phyloP scores from a whole-genome alignment of 345 rosid species.

The Anacardium occidentale region DNA sequence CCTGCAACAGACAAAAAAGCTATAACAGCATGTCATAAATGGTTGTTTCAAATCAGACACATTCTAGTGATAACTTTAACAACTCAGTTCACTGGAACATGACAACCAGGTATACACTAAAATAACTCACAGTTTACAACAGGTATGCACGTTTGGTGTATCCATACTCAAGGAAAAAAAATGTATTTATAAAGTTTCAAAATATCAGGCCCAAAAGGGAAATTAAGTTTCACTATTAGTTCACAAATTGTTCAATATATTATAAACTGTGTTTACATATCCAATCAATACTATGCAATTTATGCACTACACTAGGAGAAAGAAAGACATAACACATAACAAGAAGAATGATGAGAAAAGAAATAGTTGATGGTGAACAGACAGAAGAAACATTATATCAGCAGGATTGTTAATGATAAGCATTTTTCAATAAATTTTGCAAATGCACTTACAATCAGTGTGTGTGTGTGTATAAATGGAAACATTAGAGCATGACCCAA shows the following conservation, averaged over 20 bases:
- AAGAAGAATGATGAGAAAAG: not conserved
- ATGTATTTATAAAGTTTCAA: not conserved
- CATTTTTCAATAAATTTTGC: not conserved
- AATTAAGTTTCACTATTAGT: not conserved
- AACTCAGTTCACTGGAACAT: not conserved
- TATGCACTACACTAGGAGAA: not conserved
- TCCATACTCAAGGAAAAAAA: not conserved
- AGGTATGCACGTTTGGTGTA: not conserved
- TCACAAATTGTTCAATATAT: not conserved
- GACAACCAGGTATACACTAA: not conserved
- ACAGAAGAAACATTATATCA: not conserved
- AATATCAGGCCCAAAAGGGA: not conserved
- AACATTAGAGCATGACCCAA: not conserved
- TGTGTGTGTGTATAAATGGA: no score
- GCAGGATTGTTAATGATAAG: not conserved
- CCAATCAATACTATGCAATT: not conserved
- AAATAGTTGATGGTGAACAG: not conserved
- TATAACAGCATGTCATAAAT: slow-evolving; percentile 2
- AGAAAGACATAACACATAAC: not conserved
- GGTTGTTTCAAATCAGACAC: not conserved
- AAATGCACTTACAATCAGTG: not conserved
- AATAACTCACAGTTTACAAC: not conserved
- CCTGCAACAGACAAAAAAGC: slow-evolving; percentile 30
- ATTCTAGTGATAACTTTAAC: not conserved
- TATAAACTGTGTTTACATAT: not conserved